phyloP scores from a whole-genome alignment of 805 yeast species.

The Maudiozyma barnettii region DNA sequence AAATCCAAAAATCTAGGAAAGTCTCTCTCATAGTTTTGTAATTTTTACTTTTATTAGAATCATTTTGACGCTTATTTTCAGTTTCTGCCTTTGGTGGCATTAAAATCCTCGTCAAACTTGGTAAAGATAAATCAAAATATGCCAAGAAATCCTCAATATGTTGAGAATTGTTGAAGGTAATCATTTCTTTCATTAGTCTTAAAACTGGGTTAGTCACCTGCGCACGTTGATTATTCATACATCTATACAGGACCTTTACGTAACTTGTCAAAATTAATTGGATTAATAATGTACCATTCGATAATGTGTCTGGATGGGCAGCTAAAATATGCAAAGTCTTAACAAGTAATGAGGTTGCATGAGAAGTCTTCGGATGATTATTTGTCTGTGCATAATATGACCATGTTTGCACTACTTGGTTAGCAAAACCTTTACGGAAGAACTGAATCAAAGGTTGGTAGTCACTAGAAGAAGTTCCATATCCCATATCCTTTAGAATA shows the following conservation, averaged over 20 bases:
- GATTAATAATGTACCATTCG: constrained; percentile 24
- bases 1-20: constrained; percentile 54
- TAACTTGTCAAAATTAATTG: constrained; percentile 46
- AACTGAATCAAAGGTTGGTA: constrained; percentile 24
- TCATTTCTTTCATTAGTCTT: constrained; percentile 44
- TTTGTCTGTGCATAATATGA: constrained; percentile 38
- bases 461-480: constrained; percentile 14
- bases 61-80: constrained; percentile 27
- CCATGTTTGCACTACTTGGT: constrained; percentile 38
- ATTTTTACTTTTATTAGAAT: constrained; percentile 27
- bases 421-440: constrained; percentile 28
- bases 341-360: constrained; percentile 34
- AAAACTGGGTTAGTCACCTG: constrained; percentile 53
- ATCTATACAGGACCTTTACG: constrained; percentile 57
- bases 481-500: constrained; percentile 14
- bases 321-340: constrained; percentile 27
- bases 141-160: constrained; percentile 50
- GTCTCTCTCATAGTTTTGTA: constrained; percentile 43
- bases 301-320: constrained; percentile 10
- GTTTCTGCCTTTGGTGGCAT: constrained; percentile 43
- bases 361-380: constrained; percentile 44
- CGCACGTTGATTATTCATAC: constrained; percentile 49
- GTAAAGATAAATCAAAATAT: constrained; percentile 56
- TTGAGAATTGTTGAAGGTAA: constrained; percentile 40
- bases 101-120: constrained; percentile 52